Evolutionary conservation across 352 stramenopile genomes (phyloP).

Genomic region (Globisporangium megalacanthum): DNA sequence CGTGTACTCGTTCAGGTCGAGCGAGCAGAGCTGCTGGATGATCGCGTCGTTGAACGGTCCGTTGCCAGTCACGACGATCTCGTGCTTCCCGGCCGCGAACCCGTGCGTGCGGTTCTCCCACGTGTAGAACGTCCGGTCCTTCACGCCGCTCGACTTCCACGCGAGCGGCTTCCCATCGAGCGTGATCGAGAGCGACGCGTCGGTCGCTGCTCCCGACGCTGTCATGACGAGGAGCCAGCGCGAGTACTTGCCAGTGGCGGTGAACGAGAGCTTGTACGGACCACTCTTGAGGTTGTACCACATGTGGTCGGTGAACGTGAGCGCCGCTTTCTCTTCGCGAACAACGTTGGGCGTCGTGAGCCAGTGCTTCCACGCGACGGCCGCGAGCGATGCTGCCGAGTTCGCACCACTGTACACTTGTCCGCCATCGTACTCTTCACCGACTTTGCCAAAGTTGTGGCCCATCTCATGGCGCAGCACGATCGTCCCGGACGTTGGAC

Average conservation of each 20-base stretch:
- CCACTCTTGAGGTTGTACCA: constrained; percentile 29
- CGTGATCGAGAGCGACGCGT: constrained; percentile 23
- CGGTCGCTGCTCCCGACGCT: constrained; percentile 20
- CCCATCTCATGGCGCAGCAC: constrained; percentile 34
- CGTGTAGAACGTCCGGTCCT: constrained; percentile 25
- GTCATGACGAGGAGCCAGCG: constrained; percentile 24
- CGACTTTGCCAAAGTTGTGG: constrained; percentile 32
- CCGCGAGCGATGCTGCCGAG: constrained; percentile 5
- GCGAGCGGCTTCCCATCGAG: constrained; percentile 18
- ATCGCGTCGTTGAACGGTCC: constrained; percentile 18
- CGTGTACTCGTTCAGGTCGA: constrained; percentile 26
- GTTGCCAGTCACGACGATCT: constrained; percentile 19
- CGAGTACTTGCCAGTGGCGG: constrained; percentile 24
- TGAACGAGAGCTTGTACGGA: constrained; percentile 27
- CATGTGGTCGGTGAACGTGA: constrained; percentile 27
- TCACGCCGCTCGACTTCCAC: constrained; percentile 22
- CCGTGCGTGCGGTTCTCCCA: constrained; percentile 14
- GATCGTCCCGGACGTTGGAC: constrained; percentile 20
- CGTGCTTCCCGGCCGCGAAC: constrained; percentile 16
- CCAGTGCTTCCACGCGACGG: constrained; percentile 26
- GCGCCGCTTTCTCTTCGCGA: constrained; percentile 20
- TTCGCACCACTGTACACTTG: constrained; percentile 31
- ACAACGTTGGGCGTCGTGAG: constrained; percentile 19
- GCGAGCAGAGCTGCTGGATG: constrained; percentile 30
- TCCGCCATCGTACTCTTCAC: constrained; percentile 37